Conservation (phyloP, 2,329 filamentous ascomycete species). For the Hypoxylon sp. region DNA sequence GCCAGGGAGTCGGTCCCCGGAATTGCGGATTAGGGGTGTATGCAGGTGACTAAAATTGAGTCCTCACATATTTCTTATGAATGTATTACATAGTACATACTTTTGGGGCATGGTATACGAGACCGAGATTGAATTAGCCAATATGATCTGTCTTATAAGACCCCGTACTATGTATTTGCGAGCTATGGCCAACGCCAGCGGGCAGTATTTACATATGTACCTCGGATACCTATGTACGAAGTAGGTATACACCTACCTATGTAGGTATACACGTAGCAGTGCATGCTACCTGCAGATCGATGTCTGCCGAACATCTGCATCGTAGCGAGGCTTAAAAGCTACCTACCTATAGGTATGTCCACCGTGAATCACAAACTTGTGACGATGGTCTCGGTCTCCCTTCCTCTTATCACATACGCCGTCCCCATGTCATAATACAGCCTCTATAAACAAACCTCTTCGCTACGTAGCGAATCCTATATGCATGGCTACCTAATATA, state of each 20-base stretch:
- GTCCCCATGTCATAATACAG: constrained; percentile 20
- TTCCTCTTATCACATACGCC: constrained; percentile 29
- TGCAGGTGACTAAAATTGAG: constrained; percentile 10
- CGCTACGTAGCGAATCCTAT: background rate
- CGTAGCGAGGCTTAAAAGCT: constrained; percentile 24
- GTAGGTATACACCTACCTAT: constrained; percentile 5
- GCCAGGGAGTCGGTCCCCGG: constrained; percentile 7
- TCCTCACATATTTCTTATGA: too few species aligned
- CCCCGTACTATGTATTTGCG: too few species aligned
- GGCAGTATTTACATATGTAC: too few species aligned
- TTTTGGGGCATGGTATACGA: constrained; percentile 24
- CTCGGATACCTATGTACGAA: constrained; percentile 22
- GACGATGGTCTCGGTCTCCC: constrained; percentile 13
- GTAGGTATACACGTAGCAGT: constrained; percentile 18
- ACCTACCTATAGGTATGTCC: too few species aligned
- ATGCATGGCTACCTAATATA: too few species aligned
- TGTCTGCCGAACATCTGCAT: constrained; percentile 28
- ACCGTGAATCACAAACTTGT: constrained; percentile 26
- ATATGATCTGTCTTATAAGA: constrained; percentile 2
- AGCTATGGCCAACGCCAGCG: too few species aligned
- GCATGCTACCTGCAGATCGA: constrained; percentile 23
- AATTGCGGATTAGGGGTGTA: constrained; percentile 3
- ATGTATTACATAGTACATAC: too few species aligned
- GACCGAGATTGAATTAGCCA: constrained; percentile 19
- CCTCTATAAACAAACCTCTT: background rate